phyloP scores from a whole-genome alignment of 108 stramenopile genomes.

The Cylindrotheca fusiformis region DNA sequence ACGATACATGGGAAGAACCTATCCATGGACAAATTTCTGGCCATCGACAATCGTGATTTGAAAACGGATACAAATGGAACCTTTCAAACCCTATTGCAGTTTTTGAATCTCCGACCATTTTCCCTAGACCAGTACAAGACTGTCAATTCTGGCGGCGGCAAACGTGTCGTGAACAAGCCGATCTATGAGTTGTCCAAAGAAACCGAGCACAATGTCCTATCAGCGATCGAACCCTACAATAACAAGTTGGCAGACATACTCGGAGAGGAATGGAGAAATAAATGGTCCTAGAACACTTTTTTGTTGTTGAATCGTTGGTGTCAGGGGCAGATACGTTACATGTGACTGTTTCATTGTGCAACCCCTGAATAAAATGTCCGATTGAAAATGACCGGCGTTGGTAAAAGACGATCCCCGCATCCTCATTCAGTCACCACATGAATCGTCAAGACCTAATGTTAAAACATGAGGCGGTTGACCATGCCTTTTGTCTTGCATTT shows the following conservation, averaged over 20 bases:
- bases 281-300: too few relatives aligned
- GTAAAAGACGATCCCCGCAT: too few relatives aligned
- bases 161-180: neutral
- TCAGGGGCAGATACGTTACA: too few relatives aligned
- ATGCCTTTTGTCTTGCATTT: too few relatives aligned
- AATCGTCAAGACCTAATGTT: too few relatives aligned
- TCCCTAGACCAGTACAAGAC: conserved; percentile 1
- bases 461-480: too few relatives aligned
- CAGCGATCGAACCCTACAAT: neutral
- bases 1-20: neutral
- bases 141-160: neutral
- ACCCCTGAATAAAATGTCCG: too few relatives aligned
- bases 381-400: too few relatives aligned
- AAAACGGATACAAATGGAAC: conserved; percentile 3
- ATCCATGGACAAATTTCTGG: conserved; percentile 4
- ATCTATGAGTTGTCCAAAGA: neutral
- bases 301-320: too few relatives aligned
- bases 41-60: conserved; percentile 3
- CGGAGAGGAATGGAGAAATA: neutral
- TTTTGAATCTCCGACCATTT: conserved; percentile 2
- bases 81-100: neutral
- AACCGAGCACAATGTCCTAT: neutral
- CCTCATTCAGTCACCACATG: too few relatives aligned
- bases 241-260: neutral
- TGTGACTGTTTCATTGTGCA: too few relatives aligned